A percentile compares a stretch with the other conserved stretches of the same genome.
phyloP scores from a whole-genome alignment of 192 early-diverging fungal species.

The Backusella liffmaniae region DNA sequence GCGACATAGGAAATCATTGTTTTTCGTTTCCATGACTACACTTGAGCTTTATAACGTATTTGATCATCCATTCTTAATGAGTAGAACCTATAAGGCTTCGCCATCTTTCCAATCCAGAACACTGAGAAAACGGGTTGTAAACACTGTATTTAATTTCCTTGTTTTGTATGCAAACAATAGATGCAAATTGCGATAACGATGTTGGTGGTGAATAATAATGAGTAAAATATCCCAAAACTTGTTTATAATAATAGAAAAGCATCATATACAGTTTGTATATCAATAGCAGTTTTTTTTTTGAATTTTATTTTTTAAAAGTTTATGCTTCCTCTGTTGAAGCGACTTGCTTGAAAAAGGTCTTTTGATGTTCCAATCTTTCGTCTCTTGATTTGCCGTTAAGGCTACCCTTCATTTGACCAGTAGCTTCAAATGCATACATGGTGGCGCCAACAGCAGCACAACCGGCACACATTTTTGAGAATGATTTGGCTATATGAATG shows the following conservation, averaged over 20 bases:
- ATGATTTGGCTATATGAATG: slow-evolving; percentile 45
- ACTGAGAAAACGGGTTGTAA: too few species aligned
- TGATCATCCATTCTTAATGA: too few species aligned
- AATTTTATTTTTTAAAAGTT: not conserved
- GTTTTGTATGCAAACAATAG: too few species aligned
- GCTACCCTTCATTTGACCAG: slow-evolving; percentile 56
- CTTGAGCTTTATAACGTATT: too few species aligned
- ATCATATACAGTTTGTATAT: not conserved
- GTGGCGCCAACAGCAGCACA: slow-evolving; percentile 63
- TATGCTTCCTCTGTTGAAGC: not conserved
- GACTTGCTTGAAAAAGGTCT: slow-evolving; percentile 40
- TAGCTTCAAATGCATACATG: slow-evolving; percentile 67
- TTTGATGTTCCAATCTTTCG: slow-evolving; percentile 43
- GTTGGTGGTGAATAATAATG: not conserved
- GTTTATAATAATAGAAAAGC: not conserved
- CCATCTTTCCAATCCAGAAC: too few species aligned
- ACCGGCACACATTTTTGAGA: slow-evolving; percentile 59
- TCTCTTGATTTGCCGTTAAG: slow-evolving; percentile 40
- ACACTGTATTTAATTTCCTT: too few species aligned
- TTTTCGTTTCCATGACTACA: too few species aligned
- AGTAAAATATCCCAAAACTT: not conserved
- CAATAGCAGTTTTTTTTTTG: not conserved
- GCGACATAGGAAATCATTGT: too few species aligned
- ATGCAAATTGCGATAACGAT: too few species aligned
- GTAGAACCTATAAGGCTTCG: too few species aligned